phyloP scores from a whole-genome alignment of 768 basidiomycete genomes.

The Asterophora lycoperdoides region DNA sequence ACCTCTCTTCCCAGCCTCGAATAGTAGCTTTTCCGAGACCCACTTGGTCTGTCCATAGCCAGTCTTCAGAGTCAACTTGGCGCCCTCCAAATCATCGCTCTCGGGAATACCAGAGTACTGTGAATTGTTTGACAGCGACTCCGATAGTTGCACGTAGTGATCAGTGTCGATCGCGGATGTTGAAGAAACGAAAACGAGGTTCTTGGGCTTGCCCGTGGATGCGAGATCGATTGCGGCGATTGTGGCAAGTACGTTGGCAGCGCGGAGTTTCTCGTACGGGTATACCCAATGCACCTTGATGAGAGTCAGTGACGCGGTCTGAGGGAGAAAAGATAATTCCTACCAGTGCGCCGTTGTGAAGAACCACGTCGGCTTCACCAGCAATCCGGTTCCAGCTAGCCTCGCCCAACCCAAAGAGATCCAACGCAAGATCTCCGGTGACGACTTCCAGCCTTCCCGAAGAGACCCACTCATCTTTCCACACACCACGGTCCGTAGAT shows the following conservation, averaged over 20 bases:
- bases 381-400: constrained; percentile 64
- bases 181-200: constrained; percentile 87
- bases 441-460: constrained; percentile 72
- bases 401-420: constrained; percentile 66
- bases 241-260: constrained; percentile 91
- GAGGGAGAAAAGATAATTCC: constrained; percentile 19
- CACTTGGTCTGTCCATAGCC: constrained; percentile 99
- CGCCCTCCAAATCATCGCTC: constrained; percentile 83
- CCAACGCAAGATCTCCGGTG: constrained; percentile 75
- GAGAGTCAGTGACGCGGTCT: background rate
- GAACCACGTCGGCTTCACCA: constrained; percentile 70
- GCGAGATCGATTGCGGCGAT: constrained; percentile 80
- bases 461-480: constrained; percentile 81
- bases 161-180: constrained; percentile 94
- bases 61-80: constrained; percentile 67
- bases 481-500: constrained; percentile 75
- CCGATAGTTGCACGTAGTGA: constrained; percentile 84
- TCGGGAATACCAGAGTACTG: constrained; percentile 74
- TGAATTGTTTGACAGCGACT: constrained; percentile 47
- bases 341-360: constrained; percentile 98
- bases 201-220: constrained; percentile 67
- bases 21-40: constrained; percentile 93
- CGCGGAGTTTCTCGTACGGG: constrained; percentile 89
- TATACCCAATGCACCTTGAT: constrained; percentile 96
- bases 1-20: constrained; percentile 87